Conservation (phyloP, 345 rosid species). For the Punica granatum region DNA sequence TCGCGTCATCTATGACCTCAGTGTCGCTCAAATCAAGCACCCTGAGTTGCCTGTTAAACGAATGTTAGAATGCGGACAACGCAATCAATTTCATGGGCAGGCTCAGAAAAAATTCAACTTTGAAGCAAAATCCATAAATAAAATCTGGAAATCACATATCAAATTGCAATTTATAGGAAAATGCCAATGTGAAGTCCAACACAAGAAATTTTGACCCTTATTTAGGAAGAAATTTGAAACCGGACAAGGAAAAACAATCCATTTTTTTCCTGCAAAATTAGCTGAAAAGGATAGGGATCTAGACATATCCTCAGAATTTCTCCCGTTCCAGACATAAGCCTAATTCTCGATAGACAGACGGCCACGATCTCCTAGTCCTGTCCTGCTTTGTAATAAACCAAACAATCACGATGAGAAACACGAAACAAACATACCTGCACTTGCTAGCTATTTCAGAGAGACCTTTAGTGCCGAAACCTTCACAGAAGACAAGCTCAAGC, state of each 20-base stretch:
- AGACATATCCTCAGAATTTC: too few species aligned
- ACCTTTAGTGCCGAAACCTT: constrained; percentile 87
- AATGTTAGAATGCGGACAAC: constrained; percentile 4
- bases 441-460: constrained; percentile 55
- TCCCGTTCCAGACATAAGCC: too few species aligned
- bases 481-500: constrained; percentile 74
- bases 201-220: too few species aligned
- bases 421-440: constrained; percentile 49
- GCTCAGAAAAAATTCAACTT: not conserved
- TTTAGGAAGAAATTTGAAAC: too few species aligned
- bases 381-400: not conserved
- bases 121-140: not conserved
- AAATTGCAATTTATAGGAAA: not conserved
- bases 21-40: constrained; percentile 78
- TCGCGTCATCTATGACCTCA: constrained; percentile 56
- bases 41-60: constrained; percentile 38
- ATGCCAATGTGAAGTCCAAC: too few species aligned
- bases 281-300: too few species aligned
- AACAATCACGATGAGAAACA: not conserved
- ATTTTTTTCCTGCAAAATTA: too few species aligned
- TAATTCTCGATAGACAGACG: not conserved
- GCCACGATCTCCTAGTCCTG: not conserved
- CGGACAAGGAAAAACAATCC: too few species aligned
- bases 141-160: not conserved
- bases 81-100: not conserved